Evolutionary conservation across 176 grass and related monocot genomes (phyloP).

Genomic region (Zea luxurians): DNA sequence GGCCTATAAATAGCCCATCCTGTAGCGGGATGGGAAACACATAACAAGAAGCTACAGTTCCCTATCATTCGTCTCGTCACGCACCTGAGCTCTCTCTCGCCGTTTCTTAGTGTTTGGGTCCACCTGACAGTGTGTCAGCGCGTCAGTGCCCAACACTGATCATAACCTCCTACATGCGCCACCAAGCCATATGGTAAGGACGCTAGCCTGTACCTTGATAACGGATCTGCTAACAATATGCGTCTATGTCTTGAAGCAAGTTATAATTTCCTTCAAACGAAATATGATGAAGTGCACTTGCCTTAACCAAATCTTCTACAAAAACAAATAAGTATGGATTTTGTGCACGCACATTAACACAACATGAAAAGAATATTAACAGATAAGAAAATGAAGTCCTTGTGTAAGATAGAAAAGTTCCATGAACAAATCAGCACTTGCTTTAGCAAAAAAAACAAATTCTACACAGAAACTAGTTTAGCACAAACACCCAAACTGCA

Average conservation of each 20-base stretch:
- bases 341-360: neutral
- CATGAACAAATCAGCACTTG: neutral
- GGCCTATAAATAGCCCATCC: no score
- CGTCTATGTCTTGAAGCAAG: neutral
- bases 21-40: no score
- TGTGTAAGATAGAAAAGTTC: neutral
- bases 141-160: no score
- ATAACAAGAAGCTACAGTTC: no score
- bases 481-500: neutral
- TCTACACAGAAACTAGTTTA: conserved; percentile 10
- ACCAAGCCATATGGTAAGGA: no score
- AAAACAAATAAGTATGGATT: conserved; percentile 5
- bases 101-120: no score
- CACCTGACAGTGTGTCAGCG: no score
- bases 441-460: neutral
- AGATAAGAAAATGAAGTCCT: neutral
- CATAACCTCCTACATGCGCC: no score
- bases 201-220: no score
- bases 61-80: no score
- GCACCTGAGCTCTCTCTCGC: no score
- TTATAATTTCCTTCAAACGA: neutral
- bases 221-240: no score
- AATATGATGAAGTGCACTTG: conserved; percentile 2
- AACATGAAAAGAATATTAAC: conserved; percentile 6
- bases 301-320: neutral